Percentiles rank a stretch among this genome's conserved stretches.
phyloP scores from a whole-genome alignment of 2,329 filamentous ascomycete genomes.

The Trichothecium sympodiale region DNA sequence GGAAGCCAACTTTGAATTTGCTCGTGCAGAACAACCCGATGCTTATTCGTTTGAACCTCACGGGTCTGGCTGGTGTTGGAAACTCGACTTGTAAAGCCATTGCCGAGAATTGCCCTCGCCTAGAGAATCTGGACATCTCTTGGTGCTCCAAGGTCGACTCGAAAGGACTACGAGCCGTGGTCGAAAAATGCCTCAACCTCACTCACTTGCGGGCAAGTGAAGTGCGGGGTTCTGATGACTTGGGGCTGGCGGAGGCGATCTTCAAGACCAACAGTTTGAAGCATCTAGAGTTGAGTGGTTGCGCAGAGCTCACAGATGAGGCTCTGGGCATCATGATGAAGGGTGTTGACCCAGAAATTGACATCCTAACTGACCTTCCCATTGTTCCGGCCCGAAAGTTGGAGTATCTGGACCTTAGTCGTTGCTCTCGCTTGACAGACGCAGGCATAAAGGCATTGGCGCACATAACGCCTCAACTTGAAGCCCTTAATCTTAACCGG shows the following conservation, averaged over 20 bases:
- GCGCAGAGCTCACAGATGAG: constrained; percentile 65
- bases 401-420: constrained; percentile 75
- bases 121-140: constrained; percentile 82
- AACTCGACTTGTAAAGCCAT: constrained; percentile 84
- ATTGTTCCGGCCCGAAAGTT: constrained; percentile 68
- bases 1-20: constrained; percentile 65
- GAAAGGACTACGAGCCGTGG: constrained; percentile 58
- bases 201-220: constrained; percentile 76
- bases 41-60: constrained; percentile 77
- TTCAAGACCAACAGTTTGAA: constrained; percentile 76
- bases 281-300: constrained; percentile 70
- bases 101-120: constrained; percentile 63
- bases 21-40: constrained; percentile 63
- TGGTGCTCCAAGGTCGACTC: constrained; percentile 87
- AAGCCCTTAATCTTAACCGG: constrained; percentile 74
- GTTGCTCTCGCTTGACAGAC: constrained; percentile 65
- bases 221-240: constrained; percentile 66
- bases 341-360: constrained; percentile 65
- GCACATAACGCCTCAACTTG: constrained; percentile 63
- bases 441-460: constrained; percentile 60
- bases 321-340: constrained; percentile 64
- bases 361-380: constrained; percentile 66
- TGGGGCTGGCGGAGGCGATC: constrained; percentile 59
- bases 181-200: constrained; percentile 62
- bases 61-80: constrained; percentile 66